These are phyloP conservation scores for Cocos nucifera DNA, from an alignment of 176 grass and related monocot species.

Conservation along the genomic window DNA sequence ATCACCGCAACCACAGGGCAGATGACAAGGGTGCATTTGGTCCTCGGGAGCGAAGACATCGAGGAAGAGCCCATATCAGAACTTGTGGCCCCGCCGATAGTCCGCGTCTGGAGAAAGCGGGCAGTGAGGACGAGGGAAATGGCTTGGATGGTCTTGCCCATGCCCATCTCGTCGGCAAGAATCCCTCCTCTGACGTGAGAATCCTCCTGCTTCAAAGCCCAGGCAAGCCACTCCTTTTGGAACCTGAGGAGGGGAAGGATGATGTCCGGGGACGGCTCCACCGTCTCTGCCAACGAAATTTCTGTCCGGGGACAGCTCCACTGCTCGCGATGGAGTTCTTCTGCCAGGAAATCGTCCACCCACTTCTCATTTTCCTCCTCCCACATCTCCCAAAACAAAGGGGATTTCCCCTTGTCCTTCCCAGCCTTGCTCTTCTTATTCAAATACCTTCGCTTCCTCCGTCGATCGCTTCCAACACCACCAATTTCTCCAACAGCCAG, in stretches of 20 bases:
- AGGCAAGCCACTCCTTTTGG: constrained; percentile 90
- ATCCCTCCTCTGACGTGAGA: constrained; percentile 53
- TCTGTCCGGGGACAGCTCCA: constrained; percentile 34
- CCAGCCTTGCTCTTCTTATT: not conserved
- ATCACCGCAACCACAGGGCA: constrained; percentile 82
- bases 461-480: not conserved
- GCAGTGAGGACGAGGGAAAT: constrained; percentile 81
- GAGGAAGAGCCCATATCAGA: constrained; percentile 1
- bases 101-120: constrained; percentile 20
- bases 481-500: not conserved
- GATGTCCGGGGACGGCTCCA: constrained; percentile 45
- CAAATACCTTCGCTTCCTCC: not conserved
- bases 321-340: not conserved
- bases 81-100: not conserved
- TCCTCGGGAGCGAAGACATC: not conserved
- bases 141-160: constrained; percentile 98
- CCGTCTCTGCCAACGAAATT: constrained; percentile 1
- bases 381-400: constrained; percentile 61
- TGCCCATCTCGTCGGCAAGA: constrained; percentile 95
- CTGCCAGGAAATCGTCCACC: constrained; percentile 23
- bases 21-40: constrained; percentile 62
- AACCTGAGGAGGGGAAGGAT: constrained; percentile 67
- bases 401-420: not conserved
- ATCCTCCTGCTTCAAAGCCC: constrained; percentile 76
- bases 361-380: constrained; percentile 43